Evolutionary conservation across 75 land plant genomes (phyloP), one percentile per base, ranked within the genome.

Genomic region (Cryptomeria japonica): DNA sequence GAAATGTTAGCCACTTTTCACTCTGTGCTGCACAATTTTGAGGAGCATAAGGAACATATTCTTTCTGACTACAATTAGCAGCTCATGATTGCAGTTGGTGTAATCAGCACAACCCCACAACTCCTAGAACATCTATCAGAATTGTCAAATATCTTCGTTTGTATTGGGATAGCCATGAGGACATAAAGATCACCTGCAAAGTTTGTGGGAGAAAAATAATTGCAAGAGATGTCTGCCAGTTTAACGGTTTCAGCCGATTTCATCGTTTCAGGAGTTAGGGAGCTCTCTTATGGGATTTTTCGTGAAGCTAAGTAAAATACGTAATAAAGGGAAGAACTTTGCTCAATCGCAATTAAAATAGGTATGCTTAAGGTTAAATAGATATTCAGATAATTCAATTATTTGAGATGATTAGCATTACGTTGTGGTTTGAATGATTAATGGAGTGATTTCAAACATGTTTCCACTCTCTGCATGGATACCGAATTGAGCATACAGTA

Each of bases 41-140:
- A 87, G 25, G 88, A 91, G 83, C 68, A 84, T 82, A 86, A 85
- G 44, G 70, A 85, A 84, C 86, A 84, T 38, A 75, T 91, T 37
- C 46, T 84, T 13, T 80, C 58, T 41, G 2, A 41, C 70, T 89
- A 89, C 68, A 86, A 88, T 80, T 91, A 91, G 88, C 89, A 89
- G 91, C 64, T 91, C 64, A 91, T 91, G 47, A 61, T 90, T 85
- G 88, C 93, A 25, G 89, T 87, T 83, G 93, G 85, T 34, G 61
- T 93, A 10, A 87, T 91, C 75, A 90, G 38, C 42, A 41, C 42
- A 41, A 4, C 42, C 42, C 42, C 64, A 91, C 90, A 55, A 49
- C 58, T 6, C 16, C 85, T 14, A 87, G 89, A 37, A 85, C 89
- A 56, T 84, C 76, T 34, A 80, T 90, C 87, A 39, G 89, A 22